These are phyloP conservation scores for Mortierella sp. DNA, from an alignment of 371 early-diverging fungal species.

Conservation along the genomic window DNA sequence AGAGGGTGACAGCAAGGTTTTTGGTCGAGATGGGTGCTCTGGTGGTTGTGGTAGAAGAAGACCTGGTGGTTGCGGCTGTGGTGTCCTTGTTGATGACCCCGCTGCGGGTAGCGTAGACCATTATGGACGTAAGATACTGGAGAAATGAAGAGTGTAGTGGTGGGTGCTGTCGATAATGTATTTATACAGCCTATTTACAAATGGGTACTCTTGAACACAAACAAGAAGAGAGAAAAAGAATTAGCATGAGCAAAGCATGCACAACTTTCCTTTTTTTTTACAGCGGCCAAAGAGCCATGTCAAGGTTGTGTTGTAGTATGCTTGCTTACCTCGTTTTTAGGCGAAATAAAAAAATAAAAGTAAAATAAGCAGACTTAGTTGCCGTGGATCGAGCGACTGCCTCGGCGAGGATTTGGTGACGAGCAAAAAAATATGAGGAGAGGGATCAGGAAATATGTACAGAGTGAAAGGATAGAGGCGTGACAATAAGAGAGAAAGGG, in stretches of 20 bases:
- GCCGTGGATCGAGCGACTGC: background rate
- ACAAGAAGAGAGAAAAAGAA: background rate
- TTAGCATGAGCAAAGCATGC: background rate
- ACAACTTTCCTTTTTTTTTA: background rate
- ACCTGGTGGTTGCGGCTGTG: background rate
- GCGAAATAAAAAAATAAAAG: background rate
- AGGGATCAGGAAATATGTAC: background rate
- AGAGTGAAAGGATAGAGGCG: background rate
- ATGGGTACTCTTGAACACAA: background rate
- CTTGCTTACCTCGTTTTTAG: background rate
- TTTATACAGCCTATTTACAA: background rate
- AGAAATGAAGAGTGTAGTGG: background rate
- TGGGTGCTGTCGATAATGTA: background rate
- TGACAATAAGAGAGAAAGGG: background rate
- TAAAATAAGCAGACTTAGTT: background rate
- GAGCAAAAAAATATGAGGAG: background rate
- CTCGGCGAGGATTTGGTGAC: background rate
- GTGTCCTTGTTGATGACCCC: conserved; percentile 7
- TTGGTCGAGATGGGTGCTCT: conserved; percentile 9
- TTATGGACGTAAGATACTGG: background rate
- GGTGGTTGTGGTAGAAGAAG: background rate
- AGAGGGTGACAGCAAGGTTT: background rate
- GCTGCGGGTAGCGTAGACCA: conserved; percentile 38
- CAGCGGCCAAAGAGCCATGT: background rate
- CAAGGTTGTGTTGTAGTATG: background rate